These are phyloP conservation scores for Hypomyces perniciosus DNA, from an alignment of 2,329 filamentous ascomycete genomes.

Conservation along the genomic window DNA sequence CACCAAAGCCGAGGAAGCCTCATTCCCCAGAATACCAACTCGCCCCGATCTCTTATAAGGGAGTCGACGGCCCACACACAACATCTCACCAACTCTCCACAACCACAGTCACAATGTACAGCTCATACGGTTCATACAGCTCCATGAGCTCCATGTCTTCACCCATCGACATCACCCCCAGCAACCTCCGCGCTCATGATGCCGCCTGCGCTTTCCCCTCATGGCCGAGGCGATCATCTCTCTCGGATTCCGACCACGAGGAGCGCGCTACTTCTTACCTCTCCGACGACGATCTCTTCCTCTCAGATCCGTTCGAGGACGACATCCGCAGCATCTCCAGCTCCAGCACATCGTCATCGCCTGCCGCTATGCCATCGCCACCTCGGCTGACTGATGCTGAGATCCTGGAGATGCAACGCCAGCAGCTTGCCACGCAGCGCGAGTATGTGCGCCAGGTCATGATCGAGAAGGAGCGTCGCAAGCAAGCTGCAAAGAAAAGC, in stretches of 20 bases:
- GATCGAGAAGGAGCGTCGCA: slow-evolving; percentile 50
- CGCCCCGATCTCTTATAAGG: neutral
- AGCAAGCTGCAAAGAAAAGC: slow-evolving; percentile 32
- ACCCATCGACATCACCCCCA: slow-evolving; percentile 42
- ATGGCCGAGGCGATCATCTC: slow-evolving; percentile 51
- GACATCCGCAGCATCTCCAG: slow-evolving; percentile 43
- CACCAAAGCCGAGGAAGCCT: neutral
- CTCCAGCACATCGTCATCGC: slow-evolving; percentile 36
- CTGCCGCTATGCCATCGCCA: slow-evolving; percentile 24
- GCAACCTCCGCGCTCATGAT: slow-evolving; percentile 36
- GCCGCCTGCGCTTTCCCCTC: slow-evolving; percentile 51
- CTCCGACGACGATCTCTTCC: slow-evolving; percentile 59
- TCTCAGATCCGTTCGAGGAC: slow-evolving; percentile 45
- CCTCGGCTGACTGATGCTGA: slow-evolving; percentile 40
- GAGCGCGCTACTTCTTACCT: slow-evolving; percentile 50
- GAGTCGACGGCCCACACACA: neutral
- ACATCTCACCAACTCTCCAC: neutral
- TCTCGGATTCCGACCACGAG: slow-evolving; percentile 37
- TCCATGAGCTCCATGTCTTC: slow-evolving; percentile 38
- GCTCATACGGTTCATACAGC: slow-evolving; percentile 46
- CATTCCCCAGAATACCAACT: neutral
- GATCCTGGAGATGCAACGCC: slow-evolving; percentile 44
- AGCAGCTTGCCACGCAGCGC: slow-evolving; percentile 45
- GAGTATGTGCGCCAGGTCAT: slow-evolving; percentile 46
- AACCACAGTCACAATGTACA: slow-evolving; percentile 35